Conservation (phyloP, 1,284 basidiomycete species). For the Tilletia caries region DNA sequence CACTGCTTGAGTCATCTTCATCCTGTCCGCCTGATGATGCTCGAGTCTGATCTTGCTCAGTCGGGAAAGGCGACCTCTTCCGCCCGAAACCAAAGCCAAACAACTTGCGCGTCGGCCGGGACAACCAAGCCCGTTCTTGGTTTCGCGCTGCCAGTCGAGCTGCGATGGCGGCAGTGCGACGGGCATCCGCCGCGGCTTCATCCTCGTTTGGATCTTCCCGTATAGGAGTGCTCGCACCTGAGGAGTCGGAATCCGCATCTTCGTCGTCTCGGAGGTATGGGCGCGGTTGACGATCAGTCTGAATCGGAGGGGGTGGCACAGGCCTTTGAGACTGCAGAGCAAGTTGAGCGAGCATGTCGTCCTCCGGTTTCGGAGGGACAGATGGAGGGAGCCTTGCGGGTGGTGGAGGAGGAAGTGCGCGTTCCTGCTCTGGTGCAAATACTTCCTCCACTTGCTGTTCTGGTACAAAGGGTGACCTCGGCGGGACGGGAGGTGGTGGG, state of each 20-base stretch:
- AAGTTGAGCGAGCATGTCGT: constrained; percentile 1
- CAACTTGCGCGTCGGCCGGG: neutral
- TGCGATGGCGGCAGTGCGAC: neutral
- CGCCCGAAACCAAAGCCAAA: constrained; percentile 7
- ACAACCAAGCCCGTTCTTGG: neutral
- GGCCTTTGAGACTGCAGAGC: neutral
- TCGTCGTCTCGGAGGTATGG: constrained; percentile 9
- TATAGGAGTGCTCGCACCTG: neutral
- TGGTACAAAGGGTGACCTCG: no score
- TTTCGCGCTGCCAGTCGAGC: constrained; percentile 1
- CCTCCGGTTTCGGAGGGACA: neutral
- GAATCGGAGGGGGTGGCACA: neutral
- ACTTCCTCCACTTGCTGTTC: no score
- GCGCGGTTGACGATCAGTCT: neutral
- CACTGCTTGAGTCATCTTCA: neutral
- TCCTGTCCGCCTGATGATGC: neutral
- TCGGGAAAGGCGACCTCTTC: neutral
- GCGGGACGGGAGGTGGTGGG: neutral
- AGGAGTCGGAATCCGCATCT: constrained; percentile 5
- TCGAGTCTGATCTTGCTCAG: neutral
- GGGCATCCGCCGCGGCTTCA: neutral
- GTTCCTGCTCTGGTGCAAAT: no score
- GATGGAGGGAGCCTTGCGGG: neutral
- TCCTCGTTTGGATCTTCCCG: neutral
- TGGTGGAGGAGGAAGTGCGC: neutral